Percentiles rank a stretch among this genome's conserved stretches.
These are phyloP conservation scores for Trichoderma breve DNA, from an alignment of 2,329 filamentous ascomycete genomes.

Conservation along the genomic window DNA sequence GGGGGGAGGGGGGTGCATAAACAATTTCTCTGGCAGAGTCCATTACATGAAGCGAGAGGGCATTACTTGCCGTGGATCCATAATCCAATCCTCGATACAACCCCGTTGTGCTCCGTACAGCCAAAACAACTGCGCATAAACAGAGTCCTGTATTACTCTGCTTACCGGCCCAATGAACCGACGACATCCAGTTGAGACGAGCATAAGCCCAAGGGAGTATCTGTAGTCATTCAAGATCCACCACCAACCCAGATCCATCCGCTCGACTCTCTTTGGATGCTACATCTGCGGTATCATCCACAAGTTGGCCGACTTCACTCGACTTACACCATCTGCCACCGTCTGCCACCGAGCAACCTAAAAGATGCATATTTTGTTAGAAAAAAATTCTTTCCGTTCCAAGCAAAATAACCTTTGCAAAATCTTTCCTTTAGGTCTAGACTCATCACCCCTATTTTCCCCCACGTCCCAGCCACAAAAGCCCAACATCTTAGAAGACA, in stretches of 20 bases:
- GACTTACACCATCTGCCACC: background rate
- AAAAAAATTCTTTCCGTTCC: background rate
- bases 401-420: background rate
- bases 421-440: background rate
- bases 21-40: background rate
- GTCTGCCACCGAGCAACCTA: background rate
- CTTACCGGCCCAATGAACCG: background rate
- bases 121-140: background rate
- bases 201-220: background rate
- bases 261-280: background rate
- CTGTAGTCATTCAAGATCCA: conserved; percentile 2
- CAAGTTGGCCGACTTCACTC: background rate
- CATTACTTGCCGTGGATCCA: background rate
- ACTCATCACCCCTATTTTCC: background rate
- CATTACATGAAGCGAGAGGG: background rate
- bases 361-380: background rate
- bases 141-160: background rate
- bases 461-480: background rate
- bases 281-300: background rate
- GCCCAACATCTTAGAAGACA: background rate
- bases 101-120: background rate
- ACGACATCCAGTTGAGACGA: background rate
- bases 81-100: background rate
- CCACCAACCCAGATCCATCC: background rate
- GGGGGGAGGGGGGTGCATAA: background rate